Base-by-base conservation (phyloP, 768 basidiomycete species). In the Leccinum imitatum region DNA sequence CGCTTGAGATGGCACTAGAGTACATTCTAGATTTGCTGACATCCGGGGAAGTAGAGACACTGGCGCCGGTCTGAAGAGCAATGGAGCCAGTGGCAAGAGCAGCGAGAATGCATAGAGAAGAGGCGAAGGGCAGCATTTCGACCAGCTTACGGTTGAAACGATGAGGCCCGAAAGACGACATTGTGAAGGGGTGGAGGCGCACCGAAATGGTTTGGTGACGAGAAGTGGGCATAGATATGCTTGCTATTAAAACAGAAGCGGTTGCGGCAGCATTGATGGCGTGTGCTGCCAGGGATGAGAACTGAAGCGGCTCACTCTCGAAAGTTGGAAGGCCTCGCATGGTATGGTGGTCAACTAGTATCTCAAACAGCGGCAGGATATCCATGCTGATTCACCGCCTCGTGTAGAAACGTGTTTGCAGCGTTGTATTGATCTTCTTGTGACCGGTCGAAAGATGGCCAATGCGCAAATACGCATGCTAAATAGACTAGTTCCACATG, bases 41-140 rank as follows among this genome's bases (percentile, higher is more conserved):
- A 63, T 74, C 71, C 23, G 66, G 54, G 52, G 60, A 47, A 55
- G 53, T 52, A 51, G 65, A 55, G 13, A 64, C n/a, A 21, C 9
- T 58, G 25, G 62, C 47, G 14, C 23, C 50, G 44, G 62, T 67
- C 54, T 71, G 71, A 47, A 74, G 60, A 27, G 73, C 73, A 17
- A 75, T 62, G 25, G 74, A 69, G 6, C 73, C 73, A 15, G 69
- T 69, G 5, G 69, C 70, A 30, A 74, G 69, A 53, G 74, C 74
- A 15, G 70, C 74, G 9, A 75, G 73, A 46, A 76, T 67, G 50
- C 74, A 75, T 4, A 74, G 14, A 5, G 66, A 70, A 15, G 72
- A 75, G 35, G 73, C 74, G 50, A 76, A 76, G 31, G 73, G 73
- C 46, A 74, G 68, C 71, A 76, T 75, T 66, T 76, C 73, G 64